A percentile compares a stretch with the other conserved stretches of the same genome.
Conservation (phyloP, 1,139 yeast species). For the Lodderomyces parapsilosis region DNA sequence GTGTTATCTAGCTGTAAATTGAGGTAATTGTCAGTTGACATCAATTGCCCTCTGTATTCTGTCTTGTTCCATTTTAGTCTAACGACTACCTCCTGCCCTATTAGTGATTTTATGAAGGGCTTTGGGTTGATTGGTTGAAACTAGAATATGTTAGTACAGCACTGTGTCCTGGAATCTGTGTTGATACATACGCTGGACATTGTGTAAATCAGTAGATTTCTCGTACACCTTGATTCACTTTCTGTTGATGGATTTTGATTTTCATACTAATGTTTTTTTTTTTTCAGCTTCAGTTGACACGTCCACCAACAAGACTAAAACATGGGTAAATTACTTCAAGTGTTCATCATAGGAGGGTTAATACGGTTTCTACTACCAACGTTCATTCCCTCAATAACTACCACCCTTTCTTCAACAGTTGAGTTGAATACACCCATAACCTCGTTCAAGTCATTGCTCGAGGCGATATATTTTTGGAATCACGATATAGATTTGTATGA, state of each 20-base stretch:
- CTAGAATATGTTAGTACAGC: slow-evolving; percentile 21
- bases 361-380: slow-evolving; percentile 34
- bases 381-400: slow-evolving; percentile 30
- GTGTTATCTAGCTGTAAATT: slow-evolving; percentile 77
- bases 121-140: slow-evolving; percentile 85
- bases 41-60: slow-evolving; percentile 80
- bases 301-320: background rate
- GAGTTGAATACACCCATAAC: slow-evolving; percentile 80
- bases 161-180: background rate
- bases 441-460: slow-evolving; percentile 66
- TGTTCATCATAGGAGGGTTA: slow-evolving; percentile 29
- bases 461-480: slow-evolving; percentile 71
- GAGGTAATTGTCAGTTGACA: slow-evolving; percentile 91
- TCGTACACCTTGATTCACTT: too few relatives aligned
- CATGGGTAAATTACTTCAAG: slow-evolving; percentile 25
- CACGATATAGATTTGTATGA: slow-evolving; percentile 67
- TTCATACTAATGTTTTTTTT: background rate
- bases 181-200: slow-evolving; percentile 11
- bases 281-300: background rate
- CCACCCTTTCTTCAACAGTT: slow-evolving; percentile 40
- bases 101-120: slow-evolving; percentile 78
- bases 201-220: background rate
- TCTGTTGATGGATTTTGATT: background rate
- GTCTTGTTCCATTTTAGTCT: slow-evolving; percentile 89
- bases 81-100: slow-evolving; percentile 73